Base-by-base conservation (phyloP, 495 filamentous ascomycete species). In the Trichocladium uniseriatum region DNA sequence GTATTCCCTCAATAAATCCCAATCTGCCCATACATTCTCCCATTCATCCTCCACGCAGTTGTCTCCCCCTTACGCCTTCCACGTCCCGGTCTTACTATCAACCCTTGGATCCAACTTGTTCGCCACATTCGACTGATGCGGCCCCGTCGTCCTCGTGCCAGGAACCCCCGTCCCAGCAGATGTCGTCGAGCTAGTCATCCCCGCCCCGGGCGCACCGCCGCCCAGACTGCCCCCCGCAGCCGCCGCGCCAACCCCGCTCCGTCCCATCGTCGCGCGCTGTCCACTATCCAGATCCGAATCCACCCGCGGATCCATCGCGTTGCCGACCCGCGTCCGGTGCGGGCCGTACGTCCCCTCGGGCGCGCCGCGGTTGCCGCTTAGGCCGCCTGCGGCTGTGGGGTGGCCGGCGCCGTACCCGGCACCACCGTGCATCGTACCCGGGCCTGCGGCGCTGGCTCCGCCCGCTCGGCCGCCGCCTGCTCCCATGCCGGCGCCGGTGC, bases 81-180 rank as follows among this genome's bases (percentile, higher is more conserved):
- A 45, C 22, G 36, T 18, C n/a, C 54, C 54, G 0, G 52, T 50
- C 50, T 53, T 56, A 22, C 57, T 56, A 48, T 76, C 73, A 20
- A 76, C 73, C 19, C 66, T 57, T 9, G 77, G 78, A 48, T 79
- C 74, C 5, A 69, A 40, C 58, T 75, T 78, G 59, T 80, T 76
- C 50, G 68, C 32, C 11, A 72, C 18, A 38, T 76, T 68, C 27
- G 71, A 73, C 49, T 58, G 61, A 54, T 80, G 74, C 29, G 74
- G 71, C 0, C 78, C 1, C 36, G 43, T 45, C 14, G 14, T n/a
- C 35, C 6, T 14, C n/a, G 31, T 7, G 8, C 24, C 14, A 19
- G 10, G 20, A 13, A 18, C 36, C 16, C n/a, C n/a, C n/a, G n/a
- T n/a, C n/a, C n/a, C n/a, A n/a, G n/a, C n/a, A n/a, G n/a, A n/a